A percentile compares a stretch with the other conserved stretches of the same genome.
Conservation (phyloP, 139 green algal genomes). For the Tetraselmis striata region DNA sequence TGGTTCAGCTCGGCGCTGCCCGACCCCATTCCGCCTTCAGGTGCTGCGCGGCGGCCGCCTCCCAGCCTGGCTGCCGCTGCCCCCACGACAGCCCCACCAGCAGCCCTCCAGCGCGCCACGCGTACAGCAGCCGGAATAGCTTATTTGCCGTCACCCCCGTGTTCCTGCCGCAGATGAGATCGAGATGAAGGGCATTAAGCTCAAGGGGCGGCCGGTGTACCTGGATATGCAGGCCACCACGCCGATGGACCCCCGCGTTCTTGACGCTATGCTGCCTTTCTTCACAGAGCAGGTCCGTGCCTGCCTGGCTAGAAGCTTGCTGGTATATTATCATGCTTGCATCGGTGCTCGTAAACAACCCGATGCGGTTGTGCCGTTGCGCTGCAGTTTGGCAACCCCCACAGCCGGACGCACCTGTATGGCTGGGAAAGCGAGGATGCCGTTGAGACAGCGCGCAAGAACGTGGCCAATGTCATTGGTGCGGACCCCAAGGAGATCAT, state of each 20-base stretch:
- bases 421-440: conserved; percentile 95
- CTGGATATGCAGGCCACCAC: conserved; percentile 97
- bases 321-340: too few relatives aligned
- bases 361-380: too few relatives aligned
- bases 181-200: conserved; percentile 87
- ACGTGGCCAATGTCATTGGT: conserved; percentile 81
- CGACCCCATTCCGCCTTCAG: too few relatives aligned
- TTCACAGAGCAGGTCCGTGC: conserved; percentile 67
- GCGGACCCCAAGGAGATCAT: conserved; percentile 96
- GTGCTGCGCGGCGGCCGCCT: too few relatives aligned
- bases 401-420: conserved; percentile 94
- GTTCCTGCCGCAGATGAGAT: conserved; percentile 29
- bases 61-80: too few relatives aligned
- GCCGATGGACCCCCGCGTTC: conserved; percentile 87
- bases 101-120: too few relatives aligned
- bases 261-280: conserved; percentile 96
- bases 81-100: too few relatives aligned
- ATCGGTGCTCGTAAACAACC: too few relatives aligned
- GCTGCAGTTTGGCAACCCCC: conserved; percentile 95
- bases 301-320: too few relatives aligned
- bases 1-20: too few relatives aligned
- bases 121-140: too few relatives aligned
- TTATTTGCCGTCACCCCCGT: neutral
- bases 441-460: conserved; percentile 76
- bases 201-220: conserved; percentile 84